Evolutionary conservation across 768 basidiomycete species (phyloP), one percentile per base, ranked within the genome.

Genomic region (Mycena galericulata): DNA sequence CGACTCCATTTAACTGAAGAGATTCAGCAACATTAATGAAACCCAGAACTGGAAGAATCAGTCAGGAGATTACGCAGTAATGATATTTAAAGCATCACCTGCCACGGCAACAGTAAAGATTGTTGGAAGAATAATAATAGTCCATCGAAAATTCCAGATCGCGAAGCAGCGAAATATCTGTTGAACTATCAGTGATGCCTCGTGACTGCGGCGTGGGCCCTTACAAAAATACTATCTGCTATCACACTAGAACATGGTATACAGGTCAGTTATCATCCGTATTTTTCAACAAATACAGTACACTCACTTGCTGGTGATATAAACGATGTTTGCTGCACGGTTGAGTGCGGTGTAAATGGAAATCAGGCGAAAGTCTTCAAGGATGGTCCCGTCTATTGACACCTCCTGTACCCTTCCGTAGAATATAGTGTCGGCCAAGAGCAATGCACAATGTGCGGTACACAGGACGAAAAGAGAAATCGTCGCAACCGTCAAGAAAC

Each of bases 151-250:
- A 34, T 41, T 49, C 63, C 63, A 65, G 18, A 65, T 65, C 18
- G 63, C 63, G 32, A 57, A 24, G 63, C 63, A 65, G 18, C 63
- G 63, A 65, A 57, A 57, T 30, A 57, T 47, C 63, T 65, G 55
- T 40, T 29, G 15, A 18, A 50, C 34, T 17, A 49, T 61, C 59
- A 50, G 10, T 24, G 10, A 50, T 34, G 17, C n/a, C 47, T 20
- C n/a, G 47, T 36, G 51, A 53, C 5, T 32, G 36, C 38, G 26
- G 22, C 14, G 22, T 27, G 41, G n/a, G 29, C 20, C n/a, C 63
- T 15, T 26, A 65, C 63, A 46, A 65, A 65, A 30, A 65, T 65
- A 27, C 46, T 56, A 50, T 65, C 55, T 12, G 63, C 63, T 46
- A 57, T 40, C 2, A 65, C 55, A 49, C 63, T 65, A n/a, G n/a